Evolutionary conservation across 2,329 filamentous ascomycete genomes (phyloP), one percentile per base, ranked within the genome.

Genomic region (Claviceps sp.): DNA sequence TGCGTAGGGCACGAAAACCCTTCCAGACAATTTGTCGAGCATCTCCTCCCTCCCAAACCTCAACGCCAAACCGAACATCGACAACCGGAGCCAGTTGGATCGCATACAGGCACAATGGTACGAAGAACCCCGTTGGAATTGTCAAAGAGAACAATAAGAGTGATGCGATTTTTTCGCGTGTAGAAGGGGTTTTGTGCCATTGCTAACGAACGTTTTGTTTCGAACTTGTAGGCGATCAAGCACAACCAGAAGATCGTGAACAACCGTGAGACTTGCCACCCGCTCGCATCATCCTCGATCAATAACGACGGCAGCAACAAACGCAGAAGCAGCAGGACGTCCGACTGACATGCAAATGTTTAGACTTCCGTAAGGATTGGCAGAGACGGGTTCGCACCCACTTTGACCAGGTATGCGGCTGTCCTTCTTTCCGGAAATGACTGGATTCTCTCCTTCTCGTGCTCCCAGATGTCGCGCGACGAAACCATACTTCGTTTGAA

Each of bases 341-440:
- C 14, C 26, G 64, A 70, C 74, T 75, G 65, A 73, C 65, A 57
- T 55, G 26, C 59, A 57, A 50, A 52, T 52, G 62, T 39, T 69
- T 69, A 93, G 87, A 96, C 74, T 95, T 95, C 88, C 90, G 89
- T 79, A 96, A 95, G 89, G 90, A 98, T 82, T 98, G 93, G 93
- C 90, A 97, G 78, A 88, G 89, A 79, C 88, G 90, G 78, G 93
- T 98, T 72, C 88, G 89, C 78, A 87, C 88, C 76, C 93, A 98
- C 83, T 98, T 98, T 80, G 89, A 98, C 82, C 93, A 97, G 89
- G 91, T 95, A 91, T 77, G 70, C 58, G 59, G 58, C 30, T 13
- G 16, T 19, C 34, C 37, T 40, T 26, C 8, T n/a, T 30, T 10
- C 22, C 10, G 43, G 43, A 45, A 22, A 44, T 53, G 46, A 19